Evolutionary conservation across 2,329 filamentous ascomycete species (phyloP), one percentile per base, ranked within the genome.

Genomic region (Emericellopsis atlantica): DNA sequence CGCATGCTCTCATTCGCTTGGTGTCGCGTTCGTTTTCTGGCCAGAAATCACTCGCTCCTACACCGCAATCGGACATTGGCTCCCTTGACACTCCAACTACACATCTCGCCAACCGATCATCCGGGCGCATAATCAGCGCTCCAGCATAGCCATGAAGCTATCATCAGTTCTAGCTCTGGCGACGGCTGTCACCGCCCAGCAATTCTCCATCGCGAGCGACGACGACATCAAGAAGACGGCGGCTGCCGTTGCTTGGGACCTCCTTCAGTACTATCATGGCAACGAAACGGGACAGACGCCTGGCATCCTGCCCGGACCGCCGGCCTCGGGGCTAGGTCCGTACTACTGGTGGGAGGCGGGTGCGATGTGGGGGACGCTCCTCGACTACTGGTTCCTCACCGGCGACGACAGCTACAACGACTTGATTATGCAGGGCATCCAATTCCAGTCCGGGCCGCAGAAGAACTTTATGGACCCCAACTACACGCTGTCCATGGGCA

Each of bases 271-370:
- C 49, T 70, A 70, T 48, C 52, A 65, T 10, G 67, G 67, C 44
- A 66, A 66, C 46, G 45, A 62, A 40, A 57, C 64, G 1, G 67
- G 67, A 15, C 54, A 60, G 46, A 64, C 60, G 3, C 64, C 65
- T 4, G 67, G 67, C n/a, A 68, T 69, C 43, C 54, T 70, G 6
- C 67, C 67, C 9, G 66, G 66, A 7, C 67, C 67, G 35, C 67
- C 66, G 7, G 61, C 65, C 4, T 51, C 44, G 16, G 66, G 65
- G 21, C 50, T 44, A 18, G 66, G 66, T 21, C 58, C 61, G 36
- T 76, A 75, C 52, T 81, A 80, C 62, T 82, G 77, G 77, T 82
- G 77, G 78, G 76, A 81, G 56, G 72, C 67, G 14, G 70, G 74
- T 45, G 70, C 72, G 33, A 65, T 82, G 62, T 79, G 79, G 63